Conservation (phyloP, 805 yeast species). For the Komagataella mondaviorum region DNA sequence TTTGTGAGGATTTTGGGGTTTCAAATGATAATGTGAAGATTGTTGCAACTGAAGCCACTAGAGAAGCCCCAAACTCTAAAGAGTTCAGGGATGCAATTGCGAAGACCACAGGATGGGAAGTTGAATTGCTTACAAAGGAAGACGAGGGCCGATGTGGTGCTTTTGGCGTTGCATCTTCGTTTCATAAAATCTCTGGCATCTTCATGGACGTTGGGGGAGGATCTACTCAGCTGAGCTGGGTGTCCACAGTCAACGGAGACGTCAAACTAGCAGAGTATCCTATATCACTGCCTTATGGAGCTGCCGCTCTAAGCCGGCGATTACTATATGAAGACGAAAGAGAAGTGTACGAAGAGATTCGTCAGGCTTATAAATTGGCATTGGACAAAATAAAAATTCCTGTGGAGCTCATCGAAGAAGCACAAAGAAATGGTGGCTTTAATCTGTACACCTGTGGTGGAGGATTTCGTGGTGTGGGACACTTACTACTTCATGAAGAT, state of each 20-base stretch:
- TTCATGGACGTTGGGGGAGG: conserved; percentile 71
- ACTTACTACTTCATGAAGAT: conserved; percentile 33
- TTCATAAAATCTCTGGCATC: conserved; percentile 50
- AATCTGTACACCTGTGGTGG: conserved; percentile 62
- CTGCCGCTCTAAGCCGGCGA: conserved; percentile 50
- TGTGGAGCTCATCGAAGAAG: conserved; percentile 30
- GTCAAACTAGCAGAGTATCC: conserved; percentile 37
- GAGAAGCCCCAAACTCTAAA: conserved; percentile 52
- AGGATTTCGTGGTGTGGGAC: conserved; percentile 61
- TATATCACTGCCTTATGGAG: conserved; percentile 60
- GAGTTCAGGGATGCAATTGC: conserved; percentile 43
- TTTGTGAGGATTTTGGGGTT: conserved; percentile 67
- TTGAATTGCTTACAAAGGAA: conserved; percentile 41
- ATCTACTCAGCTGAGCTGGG: conserved; percentile 58
- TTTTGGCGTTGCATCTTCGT: conserved; percentile 64
- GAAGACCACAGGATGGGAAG: conserved; percentile 55
- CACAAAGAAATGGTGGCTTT: conserved; percentile 44
- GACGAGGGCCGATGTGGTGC: conserved; percentile 60
- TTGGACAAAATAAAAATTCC: conserved; percentile 40
- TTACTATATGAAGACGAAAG: conserved; percentile 35
- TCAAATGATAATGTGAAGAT: conserved; percentile 44
- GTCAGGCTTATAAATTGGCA: conserved; percentile 34
- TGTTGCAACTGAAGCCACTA: conserved; percentile 64
- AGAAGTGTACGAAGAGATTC: conserved; percentile 38
- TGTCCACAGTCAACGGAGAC: conserved; percentile 40